Evolutionary conservation across 768 basidiomycete species (phyloP).

Genomic region (Rhodotorula toruloides): DNA sequence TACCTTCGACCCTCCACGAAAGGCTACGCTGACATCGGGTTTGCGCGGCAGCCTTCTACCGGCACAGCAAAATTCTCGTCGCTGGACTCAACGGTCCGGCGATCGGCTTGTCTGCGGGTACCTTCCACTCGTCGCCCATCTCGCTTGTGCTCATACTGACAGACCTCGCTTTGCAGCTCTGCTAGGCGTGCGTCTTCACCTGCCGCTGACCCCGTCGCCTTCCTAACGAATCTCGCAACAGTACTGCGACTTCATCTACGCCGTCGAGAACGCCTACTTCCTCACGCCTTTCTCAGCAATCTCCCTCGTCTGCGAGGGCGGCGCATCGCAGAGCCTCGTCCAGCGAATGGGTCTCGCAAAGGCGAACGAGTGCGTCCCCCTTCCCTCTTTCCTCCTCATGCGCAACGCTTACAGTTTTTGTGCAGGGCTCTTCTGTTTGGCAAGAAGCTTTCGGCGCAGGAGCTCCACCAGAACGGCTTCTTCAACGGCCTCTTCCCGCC

Average conservation of each 20-base stretch:
- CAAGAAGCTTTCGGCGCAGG: conserved; percentile 59
- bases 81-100: conserved; percentile 70
- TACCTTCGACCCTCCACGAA: background rate
- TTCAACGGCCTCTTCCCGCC: conserved; percentile 53
- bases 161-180: background rate
- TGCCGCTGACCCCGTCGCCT: conserved; percentile 34
- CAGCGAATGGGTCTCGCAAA: conserved; percentile 58
- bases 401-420: background rate
- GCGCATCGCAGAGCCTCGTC: conserved; percentile 63
- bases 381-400: background rate
- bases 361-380: conserved; percentile 56
- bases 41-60: conserved; percentile 34
- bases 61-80: conserved; percentile 63
- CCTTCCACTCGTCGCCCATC: background rate
- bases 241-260: conserved; percentile 65
- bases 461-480: conserved; percentile 60
- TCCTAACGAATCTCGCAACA: too few species aligned
- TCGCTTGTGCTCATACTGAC: background rate
- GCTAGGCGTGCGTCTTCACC: conserved; percentile 1
- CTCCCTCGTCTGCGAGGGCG: conserved; percentile 64
- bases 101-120: conserved; percentile 50
- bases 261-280: conserved; percentile 59
- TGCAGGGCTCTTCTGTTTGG: conserved; percentile 59
- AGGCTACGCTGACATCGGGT: background rate
- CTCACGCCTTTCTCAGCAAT: conserved; percentile 65